Evolutionary conservation across 2,329 filamentous ascomycete species (phyloP), one percentile per base, ranked within the genome.

Genomic region (Colletotrichum lindemuthianum): DNA sequence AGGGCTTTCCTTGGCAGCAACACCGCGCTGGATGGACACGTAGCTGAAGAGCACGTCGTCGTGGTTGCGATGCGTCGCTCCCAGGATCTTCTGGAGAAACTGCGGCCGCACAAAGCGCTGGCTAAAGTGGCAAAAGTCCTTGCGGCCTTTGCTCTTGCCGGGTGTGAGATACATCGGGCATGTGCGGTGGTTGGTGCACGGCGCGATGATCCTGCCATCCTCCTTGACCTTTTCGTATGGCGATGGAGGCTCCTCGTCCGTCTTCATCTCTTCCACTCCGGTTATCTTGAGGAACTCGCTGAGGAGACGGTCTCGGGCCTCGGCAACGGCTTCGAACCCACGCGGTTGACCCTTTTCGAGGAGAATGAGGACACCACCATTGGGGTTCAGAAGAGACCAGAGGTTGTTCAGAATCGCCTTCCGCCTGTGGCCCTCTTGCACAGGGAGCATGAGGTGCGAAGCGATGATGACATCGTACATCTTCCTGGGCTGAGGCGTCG

Each of bases 11-110:
- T 74, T 73, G 8, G 63, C 37, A 13, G 71, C 45, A 3, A 87
- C 82, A 7, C 96, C 96, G 16, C 94, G 89, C 72, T 92, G 92
- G 15, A 98, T 86, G 4, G 91, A 91, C 12, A 99, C 74, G 75
- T 97, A 99, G 74, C 92, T 96, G 78, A 94, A 99, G 71, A 93
- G 86, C 12, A 97, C 86, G 72, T 98, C 93, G 74, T 97, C 95
- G 73, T 96, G 92, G 74, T 97, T 97, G 68, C 87, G 87, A 70
- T 89, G 86, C 7, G 81, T 81, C 32, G 86, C 88, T 15, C 88
- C 86, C 16, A 96, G 80, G 50, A 98, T 84, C 50, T 86, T 86
- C 74, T 96, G 93, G 59, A 97, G 83, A 76, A 94, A 97, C 0
- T 83, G 80, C 1, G 96, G 96, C 0, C 94, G 88, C 54, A 93